Base-by-base conservation (phyloP, 768 basidiomycete species). In the Suillus fuscotomentosus region DNA sequence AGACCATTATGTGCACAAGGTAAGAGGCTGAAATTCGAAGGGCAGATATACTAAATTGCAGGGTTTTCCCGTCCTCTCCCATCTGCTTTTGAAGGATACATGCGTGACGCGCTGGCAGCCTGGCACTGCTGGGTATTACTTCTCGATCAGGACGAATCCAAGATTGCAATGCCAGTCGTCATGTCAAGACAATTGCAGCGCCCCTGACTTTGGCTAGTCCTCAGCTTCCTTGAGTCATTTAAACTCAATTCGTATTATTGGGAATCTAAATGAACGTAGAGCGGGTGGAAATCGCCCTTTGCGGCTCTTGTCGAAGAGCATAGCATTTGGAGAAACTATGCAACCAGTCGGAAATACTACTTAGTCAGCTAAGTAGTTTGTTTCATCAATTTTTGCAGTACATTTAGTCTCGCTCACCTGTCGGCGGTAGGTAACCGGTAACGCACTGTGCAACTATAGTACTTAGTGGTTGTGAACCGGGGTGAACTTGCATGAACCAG, bases 1-100 rank as follows among this genome's bases (percentile, higher is more conserved):
- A 75, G 27, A 75, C 75, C 74, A 76, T 76, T 42, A 42, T 56
- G 64, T 39, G 36, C 5, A 38, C n/a, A 39, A 39, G 7, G n/a
- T 3, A 60, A 34, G 41, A 27, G 34, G 39, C 24, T 63, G 15
- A 31, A 47, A 31, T 38, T 22, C 10, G 36, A n/a, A 31, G 27
- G 38, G 38, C 17, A 17, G 38, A 14, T 57, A 22, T 39, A 3
- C 1, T 17, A 17, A 59, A 59, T 59, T 4, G 22, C 24, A 11
- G 20, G 6, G 0, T 6, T 42, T 10, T 59, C 22, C 10, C 10
- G 6, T 20, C 57, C 27, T 42, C 10, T 59, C 14, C 10, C 15
- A 3, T 20, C 57, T 42, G 57, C 57, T 59, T 59, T 59, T 59
- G 57, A 59, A 59, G 39, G 41, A 59, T 27, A 24, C 15, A 13